phyloP scores from a whole-genome alignment of 2,329 filamentous ascomycete species.

The Arachnopeziza araneosa region DNA sequence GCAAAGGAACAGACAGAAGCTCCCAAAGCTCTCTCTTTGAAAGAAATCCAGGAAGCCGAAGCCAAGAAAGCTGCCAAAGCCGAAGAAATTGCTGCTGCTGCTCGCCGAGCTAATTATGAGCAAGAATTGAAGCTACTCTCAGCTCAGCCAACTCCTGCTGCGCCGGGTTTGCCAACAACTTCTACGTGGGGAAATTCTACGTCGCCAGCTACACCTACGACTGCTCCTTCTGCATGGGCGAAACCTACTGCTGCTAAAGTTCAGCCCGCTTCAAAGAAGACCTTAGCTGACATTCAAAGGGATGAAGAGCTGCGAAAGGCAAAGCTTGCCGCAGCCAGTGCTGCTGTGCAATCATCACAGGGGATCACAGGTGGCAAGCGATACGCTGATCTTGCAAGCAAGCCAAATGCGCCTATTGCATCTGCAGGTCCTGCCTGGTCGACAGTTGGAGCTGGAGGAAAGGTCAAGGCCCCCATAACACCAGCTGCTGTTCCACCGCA shows the following conservation, averaged over 20 bases:
- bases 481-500: conserved; percentile 46
- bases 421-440: conserved; percentile 68
- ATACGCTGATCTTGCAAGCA: conserved; percentile 90
- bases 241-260: conserved; percentile 42
- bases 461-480: conserved; percentile 69
- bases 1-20: conserved; percentile 74
- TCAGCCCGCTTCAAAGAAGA: conserved; percentile 54
- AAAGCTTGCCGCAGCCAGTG: conserved; percentile 43
- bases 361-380: conserved; percentile 63
- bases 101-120: conserved; percentile 72
- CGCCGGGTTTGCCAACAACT: conserved; percentile 75
- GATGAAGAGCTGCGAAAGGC: conserved; percentile 91
- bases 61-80: conserved; percentile 86
- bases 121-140: conserved; percentile 59
- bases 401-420: conserved; percentile 44
- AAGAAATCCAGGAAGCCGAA: conserved; percentile 94
- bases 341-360: conserved; percentile 37
- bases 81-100: conserved; percentile 73
- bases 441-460: conserved; percentile 89
- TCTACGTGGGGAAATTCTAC: conserved; percentile 66
- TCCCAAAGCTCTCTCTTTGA: conserved; percentile 83
- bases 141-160: conserved; percentile 54
- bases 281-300: conserved; percentile 89
- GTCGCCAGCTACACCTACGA: conserved; percentile 26
- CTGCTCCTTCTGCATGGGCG: conserved; percentile 37